These are phyloP conservation scores for Candida tropicalis DNA, from an alignment of 1,139 yeast genomes.

Conservation along the genomic window DNA sequence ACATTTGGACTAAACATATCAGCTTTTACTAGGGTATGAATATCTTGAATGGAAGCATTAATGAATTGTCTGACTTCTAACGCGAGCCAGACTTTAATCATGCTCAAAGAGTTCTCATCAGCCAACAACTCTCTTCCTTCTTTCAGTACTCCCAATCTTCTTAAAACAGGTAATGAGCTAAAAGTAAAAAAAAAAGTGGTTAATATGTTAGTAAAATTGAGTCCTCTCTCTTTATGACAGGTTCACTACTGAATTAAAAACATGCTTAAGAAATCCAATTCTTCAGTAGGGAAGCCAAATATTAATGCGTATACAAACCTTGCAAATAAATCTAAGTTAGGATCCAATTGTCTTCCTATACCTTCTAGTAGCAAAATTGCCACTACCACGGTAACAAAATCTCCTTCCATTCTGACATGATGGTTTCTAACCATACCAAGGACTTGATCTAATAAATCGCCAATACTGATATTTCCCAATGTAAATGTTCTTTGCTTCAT, in stretches of 20 bases:
- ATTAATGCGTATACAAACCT: conserved; percentile 77
- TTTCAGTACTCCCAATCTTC: conserved; percentile 74
- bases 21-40: conserved; percentile 50
- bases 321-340: conserved; percentile 90
- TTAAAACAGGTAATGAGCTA: conserved; percentile 84
- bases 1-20: conserved; percentile 53
- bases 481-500: conserved; percentile 90
- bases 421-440: conserved; percentile 88
- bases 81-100: conserved; percentile 91
- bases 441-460: conserved; percentile 86
- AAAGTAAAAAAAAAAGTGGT: conserved; percentile 8
- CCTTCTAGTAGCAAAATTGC: conserved; percentile 91
- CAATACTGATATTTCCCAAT: conserved; percentile 87
- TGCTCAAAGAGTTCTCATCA: conserved; percentile 65
- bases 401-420: conserved; percentile 98
- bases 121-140: conserved; percentile 63
- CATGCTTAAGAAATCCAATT: conserved; percentile 18
- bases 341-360: conserved; percentile 91
- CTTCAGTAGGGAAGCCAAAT: conserved; percentile 58
- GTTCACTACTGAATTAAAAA: conserved; percentile 4
- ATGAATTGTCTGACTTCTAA: conserved; percentile 87
- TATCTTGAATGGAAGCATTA: conserved; percentile 80
- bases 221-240: conserved; percentile 11
- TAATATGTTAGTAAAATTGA: conserved; percentile 29
- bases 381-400: conserved; percentile 89